Conservation (phyloP, 805 yeast species). For the Candida suzukii region DNA sequence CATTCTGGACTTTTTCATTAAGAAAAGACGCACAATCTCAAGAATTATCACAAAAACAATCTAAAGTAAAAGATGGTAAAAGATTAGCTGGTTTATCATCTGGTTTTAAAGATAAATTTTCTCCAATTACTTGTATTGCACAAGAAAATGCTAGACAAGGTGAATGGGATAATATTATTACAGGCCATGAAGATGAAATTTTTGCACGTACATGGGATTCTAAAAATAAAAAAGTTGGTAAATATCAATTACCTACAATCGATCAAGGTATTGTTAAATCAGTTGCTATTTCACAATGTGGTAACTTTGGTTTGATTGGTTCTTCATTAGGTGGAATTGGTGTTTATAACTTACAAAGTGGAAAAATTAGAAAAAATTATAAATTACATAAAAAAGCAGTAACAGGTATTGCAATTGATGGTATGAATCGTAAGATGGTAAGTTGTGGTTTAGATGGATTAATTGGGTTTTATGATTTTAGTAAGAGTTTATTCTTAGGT, state of each 20-base stretch:
- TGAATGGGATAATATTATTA: conserved; percentile 89
- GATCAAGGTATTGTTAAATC: conserved; percentile 73
- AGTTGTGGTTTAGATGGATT: conserved; percentile 85
- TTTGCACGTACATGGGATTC: conserved; percentile 92
- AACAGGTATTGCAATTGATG: conserved; percentile 84
- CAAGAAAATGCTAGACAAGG: conserved; percentile 70
- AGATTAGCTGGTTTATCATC: conserved; percentile 50
- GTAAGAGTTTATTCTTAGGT: conserved; percentile 59
- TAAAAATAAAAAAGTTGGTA: conserved; percentile 71
- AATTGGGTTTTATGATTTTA: conserved; percentile 82
- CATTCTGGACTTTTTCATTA: conserved; percentile 88
- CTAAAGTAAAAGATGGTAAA: conserved; percentile 33
- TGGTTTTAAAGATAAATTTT: conserved; percentile 59
- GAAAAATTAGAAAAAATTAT: conserved; percentile 66
- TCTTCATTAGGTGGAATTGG: conserved; percentile 81
- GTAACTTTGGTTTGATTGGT: conserved; percentile 91
- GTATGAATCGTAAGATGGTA: conserved; percentile 83
- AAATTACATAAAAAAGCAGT: conserved; percentile 70
- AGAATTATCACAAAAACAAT: conserved; percentile 75
- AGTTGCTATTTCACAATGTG: conserved; percentile 84
- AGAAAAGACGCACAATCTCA: conserved; percentile 96
- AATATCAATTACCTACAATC: conserved; percentile 60
- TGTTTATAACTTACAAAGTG: conserved; percentile 87
- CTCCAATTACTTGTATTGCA: conserved; percentile 67
- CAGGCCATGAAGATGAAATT: conserved; percentile 78